Evolutionary conservation across 2,329 filamentous ascomycete species (phyloP).

Genomic region (Pseudogymnoascus pannorum): DNA sequence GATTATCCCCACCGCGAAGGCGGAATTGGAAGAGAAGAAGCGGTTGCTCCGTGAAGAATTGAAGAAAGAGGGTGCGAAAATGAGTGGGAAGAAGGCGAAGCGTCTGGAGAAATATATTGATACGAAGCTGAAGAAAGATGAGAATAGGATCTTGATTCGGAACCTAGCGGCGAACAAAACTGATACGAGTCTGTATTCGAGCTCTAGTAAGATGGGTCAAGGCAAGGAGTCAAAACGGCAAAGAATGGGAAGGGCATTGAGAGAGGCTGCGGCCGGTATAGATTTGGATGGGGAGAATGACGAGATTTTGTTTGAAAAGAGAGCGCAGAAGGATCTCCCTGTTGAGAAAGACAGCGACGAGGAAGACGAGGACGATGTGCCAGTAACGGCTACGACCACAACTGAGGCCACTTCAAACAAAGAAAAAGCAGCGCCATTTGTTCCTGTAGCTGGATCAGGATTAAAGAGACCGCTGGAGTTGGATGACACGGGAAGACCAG

Average conservation of each 20-base stretch:
- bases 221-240: constrained; percentile 65
- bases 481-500: constrained; percentile 65
- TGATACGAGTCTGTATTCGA: constrained; percentile 74
- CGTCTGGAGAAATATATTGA: constrained; percentile 67
- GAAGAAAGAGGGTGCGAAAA: constrained; percentile 43
- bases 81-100: constrained; percentile 60
- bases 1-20: constrained; percentile 40
- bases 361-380: constrained; percentile 21
- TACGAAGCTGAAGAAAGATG: constrained; percentile 89
- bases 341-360: constrained; percentile 26
- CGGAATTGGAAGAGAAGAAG: constrained; percentile 46
- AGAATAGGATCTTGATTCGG: constrained; percentile 75
- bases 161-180: constrained; percentile 73
- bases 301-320: constrained; percentile 45
- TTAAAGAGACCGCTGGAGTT: constrained; percentile 80
- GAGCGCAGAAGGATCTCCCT: constrained; percentile 25
- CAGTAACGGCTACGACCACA: constrained; percentile 12
- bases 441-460: constrained; percentile 36
- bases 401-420: constrained; percentile 6
- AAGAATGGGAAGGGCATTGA: constrained; percentile 53
- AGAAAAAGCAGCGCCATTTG: not conserved
- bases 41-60: constrained; percentile 48
- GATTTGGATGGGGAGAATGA: constrained; percentile 35
- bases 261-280: constrained; percentile 57
- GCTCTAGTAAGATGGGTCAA: constrained; percentile 69